Evolutionary conservation across 257 asterid genomes (phyloP), one percentile per base, ranked within the genome.

Genomic region (Solanum piurae): DNA sequence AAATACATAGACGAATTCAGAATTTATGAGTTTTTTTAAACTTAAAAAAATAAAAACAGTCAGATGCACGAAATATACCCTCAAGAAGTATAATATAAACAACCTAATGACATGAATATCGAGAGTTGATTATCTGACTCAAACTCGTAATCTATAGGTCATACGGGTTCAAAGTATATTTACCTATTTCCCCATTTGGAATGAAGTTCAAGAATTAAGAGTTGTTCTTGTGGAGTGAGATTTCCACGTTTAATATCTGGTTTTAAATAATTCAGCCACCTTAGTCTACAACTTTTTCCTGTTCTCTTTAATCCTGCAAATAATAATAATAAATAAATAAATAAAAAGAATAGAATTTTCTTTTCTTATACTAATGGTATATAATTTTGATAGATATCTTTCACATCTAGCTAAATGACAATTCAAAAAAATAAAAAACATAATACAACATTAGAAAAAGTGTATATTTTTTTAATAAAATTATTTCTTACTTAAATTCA

Each of bases 111-210:
- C 33, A 14, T 38, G 3, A 69, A 3, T 31, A 71, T 69, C 23
- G 3, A 49, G 0, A 49, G 23, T 1, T 9, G 1, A 16, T 2
- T 49, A 49, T 4, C 3, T n/a, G 12, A 13, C 75, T 68, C 5
- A 1, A 68, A 29, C 21, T 12, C 23, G 21, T 69, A 1, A 69
- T 3, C 5, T 29, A 29, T 69, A 69, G 0, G 2, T 13, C 4
- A 68, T 8, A 13, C 38, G 0, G 0, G 1, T 68, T 27, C 1
- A 27, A 27, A 29, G 6, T 42, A 11, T 33, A 60, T 21, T 60
- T 11, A 94, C 98, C 98, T 94, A 89, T 96, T 96, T 36, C 99
- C 99, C 94, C 93, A 93, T 89, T 91, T 94, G 88, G 95, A 94
- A 87, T 96, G 99, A 88, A 95, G 98, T 90, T 96, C 97, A 86